Evolutionary conservation across 768 basidiomycete genomes (phyloP).

Genomic region (Agrocybe praecox): DNA sequence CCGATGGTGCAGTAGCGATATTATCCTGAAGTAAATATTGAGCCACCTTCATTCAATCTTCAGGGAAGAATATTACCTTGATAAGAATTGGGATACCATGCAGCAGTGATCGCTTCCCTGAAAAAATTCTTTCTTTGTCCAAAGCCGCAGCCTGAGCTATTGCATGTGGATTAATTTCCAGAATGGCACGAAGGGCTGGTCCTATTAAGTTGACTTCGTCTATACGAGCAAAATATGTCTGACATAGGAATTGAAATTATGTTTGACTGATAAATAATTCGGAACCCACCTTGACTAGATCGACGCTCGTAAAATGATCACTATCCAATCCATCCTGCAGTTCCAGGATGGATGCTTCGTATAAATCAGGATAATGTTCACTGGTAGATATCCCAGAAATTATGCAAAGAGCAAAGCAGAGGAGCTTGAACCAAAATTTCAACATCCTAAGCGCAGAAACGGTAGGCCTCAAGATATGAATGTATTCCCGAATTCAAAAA

Average conservation of each 20-base stretch:
- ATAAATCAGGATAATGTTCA: slow-evolving; percentile 49
- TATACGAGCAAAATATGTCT: slow-evolving; percentile 70
- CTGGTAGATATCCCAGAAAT: background rate
- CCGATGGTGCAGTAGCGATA: slow-evolving; percentile 45
- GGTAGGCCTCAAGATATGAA: no score
- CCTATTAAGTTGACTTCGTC: slow-evolving; percentile 68
- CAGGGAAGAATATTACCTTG: slow-evolving; percentile 35
- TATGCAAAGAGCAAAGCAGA: no score
- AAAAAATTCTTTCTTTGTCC: slow-evolving; percentile 42
- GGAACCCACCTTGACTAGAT: slow-evolving; percentile 55
- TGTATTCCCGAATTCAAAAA: no score
- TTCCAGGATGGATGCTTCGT: slow-evolving; percentile 58
- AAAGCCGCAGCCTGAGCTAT: slow-evolving; percentile 50
- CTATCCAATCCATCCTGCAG: slow-evolving; percentile 53
- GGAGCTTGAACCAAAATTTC: no score
- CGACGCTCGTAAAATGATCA: slow-evolving; percentile 56
- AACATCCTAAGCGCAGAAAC: no score
- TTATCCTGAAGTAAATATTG: slow-evolving; percentile 35
- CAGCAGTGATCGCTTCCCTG: slow-evolving; percentile 45
- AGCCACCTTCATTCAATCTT: background rate
- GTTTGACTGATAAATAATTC: background rate
- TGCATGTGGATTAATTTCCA: slow-evolving; percentile 59
- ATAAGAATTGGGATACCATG: slow-evolving; percentile 58
- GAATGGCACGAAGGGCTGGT: slow-evolving; percentile 55
- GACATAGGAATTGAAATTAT: background rate